Percentiles rank a stretch among this genome's conserved stretches.
phyloP scores from a whole-genome alignment of 2,329 filamentous ascomycete species.

The Fusarium sp. region DNA sequence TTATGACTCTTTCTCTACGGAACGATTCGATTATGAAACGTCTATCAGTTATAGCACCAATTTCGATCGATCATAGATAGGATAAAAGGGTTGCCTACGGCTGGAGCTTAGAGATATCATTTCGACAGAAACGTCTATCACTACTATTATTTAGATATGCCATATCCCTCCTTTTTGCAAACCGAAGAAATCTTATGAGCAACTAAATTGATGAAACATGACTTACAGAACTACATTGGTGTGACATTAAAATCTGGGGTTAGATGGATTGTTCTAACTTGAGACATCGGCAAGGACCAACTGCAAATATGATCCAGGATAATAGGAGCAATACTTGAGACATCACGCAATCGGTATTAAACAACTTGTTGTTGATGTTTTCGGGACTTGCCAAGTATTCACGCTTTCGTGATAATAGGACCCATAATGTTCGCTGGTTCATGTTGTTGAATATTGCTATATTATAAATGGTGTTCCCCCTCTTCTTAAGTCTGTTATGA shows the following conservation, averaged over 20 bases:
- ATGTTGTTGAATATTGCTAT: background rate
- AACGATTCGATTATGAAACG: background rate
- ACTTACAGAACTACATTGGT: background rate
- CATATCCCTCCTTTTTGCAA: background rate
- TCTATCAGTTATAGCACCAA: background rate
- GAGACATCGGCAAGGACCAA: slow-evolving; percentile 5
- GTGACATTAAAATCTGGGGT: background rate
- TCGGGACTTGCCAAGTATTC: background rate
- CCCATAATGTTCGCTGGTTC: background rate
- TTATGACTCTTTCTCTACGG: background rate
- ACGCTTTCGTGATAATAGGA: slow-evolving; percentile 5
- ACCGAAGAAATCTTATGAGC: background rate
- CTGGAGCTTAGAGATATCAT: background rate
- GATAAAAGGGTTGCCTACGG: background rate
- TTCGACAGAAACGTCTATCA: background rate
- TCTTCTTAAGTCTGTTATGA: no score
- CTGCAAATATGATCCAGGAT: background rate
- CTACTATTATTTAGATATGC: background rate
- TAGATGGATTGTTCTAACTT: background rate
- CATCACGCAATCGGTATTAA: slow-evolving; percentile 9
- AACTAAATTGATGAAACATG: background rate
- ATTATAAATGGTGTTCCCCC: background rate
- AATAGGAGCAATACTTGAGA: slow-evolving; percentile 7
- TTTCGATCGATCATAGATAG: background rate
- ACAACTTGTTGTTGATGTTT: background rate